A percentile compares a stretch with the other conserved stretches of the same genome.
These are phyloP conservation scores for Ogataea trehalophila DNA, from an alignment of 805 yeast genomes.

Conservation along the genomic window DNA sequence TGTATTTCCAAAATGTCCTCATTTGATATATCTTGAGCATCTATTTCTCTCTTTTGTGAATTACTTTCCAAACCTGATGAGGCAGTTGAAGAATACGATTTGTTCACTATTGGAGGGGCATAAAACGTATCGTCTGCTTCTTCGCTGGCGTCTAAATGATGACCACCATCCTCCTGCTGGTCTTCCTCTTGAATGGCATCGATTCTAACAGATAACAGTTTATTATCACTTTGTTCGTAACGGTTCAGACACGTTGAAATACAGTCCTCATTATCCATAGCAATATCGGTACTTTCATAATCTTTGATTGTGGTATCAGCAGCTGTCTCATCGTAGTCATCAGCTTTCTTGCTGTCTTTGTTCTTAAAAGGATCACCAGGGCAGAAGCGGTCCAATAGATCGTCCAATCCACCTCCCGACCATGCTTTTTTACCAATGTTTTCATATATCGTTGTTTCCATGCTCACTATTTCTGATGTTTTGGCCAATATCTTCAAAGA, in stretches of 20 bases:
- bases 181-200: not conserved
- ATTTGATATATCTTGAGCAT: not conserved
- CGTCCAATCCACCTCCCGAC: conserved; percentile 84
- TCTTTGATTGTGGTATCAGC: conserved; percentile 2
- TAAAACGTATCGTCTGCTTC: conserved; percentile 17
- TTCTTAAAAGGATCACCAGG: conserved; percentile 13
- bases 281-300: not conserved
- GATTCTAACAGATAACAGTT: not conserved
- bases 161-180: not conserved
- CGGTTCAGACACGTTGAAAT: no score
- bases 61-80: not conserved
- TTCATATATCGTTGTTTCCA: conserved; percentile 77
- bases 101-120: conserved; percentile 17
- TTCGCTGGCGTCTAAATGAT: not conserved
- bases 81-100: conserved; percentile 4
- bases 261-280: no score
- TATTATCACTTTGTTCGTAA: no score
- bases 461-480: conserved; percentile 63
- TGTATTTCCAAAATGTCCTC: not conserved
- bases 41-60: not conserved
- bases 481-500: conserved; percentile 47
- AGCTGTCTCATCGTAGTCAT: conserved; percentile 2
- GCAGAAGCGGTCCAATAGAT: conserved; percentile 18
- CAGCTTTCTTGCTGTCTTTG: conserved; percentile 2
- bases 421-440: conserved; percentile 80